Evolutionary conservation across 495 filamentous ascomycete genomes (phyloP), one percentile per base, ranked within the genome.

Genomic region (Penicillium cosmopolitanum): DNA sequence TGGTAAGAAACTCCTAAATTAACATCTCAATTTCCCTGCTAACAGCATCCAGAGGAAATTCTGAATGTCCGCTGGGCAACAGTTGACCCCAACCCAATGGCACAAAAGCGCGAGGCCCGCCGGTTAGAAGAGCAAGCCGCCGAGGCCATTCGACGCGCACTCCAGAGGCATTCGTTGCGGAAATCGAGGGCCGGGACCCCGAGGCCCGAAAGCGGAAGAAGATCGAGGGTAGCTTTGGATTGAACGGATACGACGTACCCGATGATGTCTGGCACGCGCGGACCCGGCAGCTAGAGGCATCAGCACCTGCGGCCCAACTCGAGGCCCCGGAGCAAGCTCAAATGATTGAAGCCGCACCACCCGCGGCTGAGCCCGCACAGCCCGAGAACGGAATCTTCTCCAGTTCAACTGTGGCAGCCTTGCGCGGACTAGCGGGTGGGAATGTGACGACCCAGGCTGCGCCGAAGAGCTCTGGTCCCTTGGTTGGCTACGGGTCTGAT

Each of bases 21-120:
- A 18, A 19, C 16, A 44, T 16, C 3, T 19, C 15, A 19, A 16
- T 10, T 44, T 9, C 42, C 13, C 16, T 1, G 42, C 13, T n/a
- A 28, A 53, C 33, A 60, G 56, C 12, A 18, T 13, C 23, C 51
- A 46, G 43, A 82, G 57, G 95, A 98, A 73, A 89, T 97, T 35
- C 75, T 98, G 2, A 99, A 99, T 67, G 95, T 99, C 15, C 82
- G 96, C 36, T 99, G 96, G 96, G 95, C 96, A 21, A 98, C 95
- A 0, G 88, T 88, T 3, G 96, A 99, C 70, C 96, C 96, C 18
- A 99, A 99, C 62, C 96, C 96, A 0, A 85, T 92, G 81, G 91
- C 95, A 10, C 93, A 97, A 72, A 94, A 95, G 62, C 85, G 96
- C 35, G 96, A 99, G 69, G 93, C 90, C 18, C 81, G 90, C 35